Base-by-base conservation (phyloP, 768 basidiomycete genomes). In the Leucosporidium scottii region DNA sequence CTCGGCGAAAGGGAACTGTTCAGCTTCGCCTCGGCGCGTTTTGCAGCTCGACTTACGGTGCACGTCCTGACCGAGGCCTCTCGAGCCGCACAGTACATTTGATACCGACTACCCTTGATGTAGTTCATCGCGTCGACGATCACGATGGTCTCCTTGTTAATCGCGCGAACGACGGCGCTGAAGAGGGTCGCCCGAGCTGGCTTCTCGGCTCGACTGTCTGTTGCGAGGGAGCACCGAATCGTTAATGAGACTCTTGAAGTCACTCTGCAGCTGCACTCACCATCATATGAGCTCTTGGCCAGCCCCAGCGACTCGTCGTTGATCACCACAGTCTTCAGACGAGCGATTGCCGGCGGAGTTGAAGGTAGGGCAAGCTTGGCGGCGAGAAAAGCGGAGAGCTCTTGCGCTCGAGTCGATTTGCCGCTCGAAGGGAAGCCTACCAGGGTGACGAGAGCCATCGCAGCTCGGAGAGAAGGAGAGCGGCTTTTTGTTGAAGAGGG, bases 31-130 rank as follows among this genome's bases (percentile, higher is more conserved):
- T 13, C n/a, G n/a, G n/a, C n/a, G n/a, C n/a, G n/a, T 9, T 17
- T 6, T 1, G 5, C 50, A 21, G 20, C 31, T 51, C 51, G 74
- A 81, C 85, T 74, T 73, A 96, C 93, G 56, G 96, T 97, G 78
- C 89, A 91, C 7, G 88, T 85, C 44, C 93, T 82, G 31, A 91
- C 81, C 73, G 87, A 88, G 72, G 86, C 83, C 76, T 99, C 96
- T 61, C 92, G 81, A 7, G 93, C 93, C 1, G 91, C 90, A 76
- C 94, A 97, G 77, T 97, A 96, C 81, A 99, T 86, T 78, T 99
- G 96, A 78, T 99, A 99, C 36, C 96, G 86, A 77, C 92, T 96
- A 17, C 94, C 94, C 77, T 99, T 98, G 83, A 98, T 98, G 79
- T 99, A 97, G 76, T 98, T 98, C 73, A 89, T 83, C 20, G 87